Evolutionary conservation across 106 monocot species (phyloP).

Genomic region (Triglochin maritima): DNA sequence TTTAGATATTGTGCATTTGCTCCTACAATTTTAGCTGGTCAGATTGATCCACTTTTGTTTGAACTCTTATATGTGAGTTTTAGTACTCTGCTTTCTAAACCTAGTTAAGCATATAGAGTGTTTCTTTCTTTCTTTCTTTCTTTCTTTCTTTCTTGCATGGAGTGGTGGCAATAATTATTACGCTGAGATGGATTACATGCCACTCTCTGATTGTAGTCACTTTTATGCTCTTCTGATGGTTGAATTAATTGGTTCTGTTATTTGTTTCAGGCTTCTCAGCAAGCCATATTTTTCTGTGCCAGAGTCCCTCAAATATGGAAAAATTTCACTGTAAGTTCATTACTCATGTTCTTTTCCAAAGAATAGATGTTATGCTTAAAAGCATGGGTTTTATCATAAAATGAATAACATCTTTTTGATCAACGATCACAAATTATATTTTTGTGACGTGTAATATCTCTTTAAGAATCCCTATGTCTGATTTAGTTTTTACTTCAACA

Average conservation of each 20-base stretch:
- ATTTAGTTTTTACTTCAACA: no score
- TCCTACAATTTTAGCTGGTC: slow-evolving; percentile 74
- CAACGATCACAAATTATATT: no score
- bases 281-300: slow-evolving; percentile 92
- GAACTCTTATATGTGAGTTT: slow-evolving; percentile 91
- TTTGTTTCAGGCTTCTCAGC: slow-evolving; percentile 74
- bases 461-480: no score
- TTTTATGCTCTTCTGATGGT: slow-evolving; percentile 7
- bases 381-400: no score
- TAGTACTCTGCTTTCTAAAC: neutral
- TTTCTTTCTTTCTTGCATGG: neutral
- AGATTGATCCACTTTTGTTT: slow-evolving; percentile 78
- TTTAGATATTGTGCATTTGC: slow-evolving; percentile 86
- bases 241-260: neutral
- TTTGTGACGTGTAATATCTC: no score
- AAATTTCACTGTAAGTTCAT: slow-evolving; percentile 53
- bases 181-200: neutral
- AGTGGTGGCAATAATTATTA: neutral
- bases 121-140: neutral
- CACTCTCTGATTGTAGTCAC: neutral
- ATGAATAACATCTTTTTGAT: no score
- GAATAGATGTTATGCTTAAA: neutral
- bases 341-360: neutral
- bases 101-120: neutral
- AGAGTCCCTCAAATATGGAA: slow-evolving; percentile 97